Percentiles rank a stretch among this genome's conserved stretches.
Evolutionary conservation across 257 asterid species (phyloP).

Genomic region (Solanum chilense): DNA sequence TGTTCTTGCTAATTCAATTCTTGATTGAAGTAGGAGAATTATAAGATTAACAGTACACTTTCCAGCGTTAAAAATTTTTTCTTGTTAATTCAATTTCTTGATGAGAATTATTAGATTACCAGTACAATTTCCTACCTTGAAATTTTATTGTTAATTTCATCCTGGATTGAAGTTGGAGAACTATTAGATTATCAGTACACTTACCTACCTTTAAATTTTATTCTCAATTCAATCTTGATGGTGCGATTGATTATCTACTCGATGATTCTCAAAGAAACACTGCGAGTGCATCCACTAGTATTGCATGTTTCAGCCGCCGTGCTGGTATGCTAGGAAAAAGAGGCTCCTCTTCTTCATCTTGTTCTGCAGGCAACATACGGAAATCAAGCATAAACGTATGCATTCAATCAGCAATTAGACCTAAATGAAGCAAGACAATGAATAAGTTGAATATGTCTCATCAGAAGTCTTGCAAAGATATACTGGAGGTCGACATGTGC

Average conservation of each 20-base stretch:
- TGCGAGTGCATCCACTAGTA: constrained; percentile 25
- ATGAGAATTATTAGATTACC: background rate
- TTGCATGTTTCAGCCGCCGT: background rate
- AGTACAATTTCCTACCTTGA: background rate
- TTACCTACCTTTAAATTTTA: no score
- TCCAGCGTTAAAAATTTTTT: background rate
- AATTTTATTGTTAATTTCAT: no score
- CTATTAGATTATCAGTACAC: no score
- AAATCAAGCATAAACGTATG: constrained; percentile 38
- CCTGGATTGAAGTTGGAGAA: no score
- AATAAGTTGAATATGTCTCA: background rate
- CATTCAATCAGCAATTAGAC: constrained; percentile 18
- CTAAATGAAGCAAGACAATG: constrained; percentile 22
- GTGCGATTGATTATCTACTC: constrained; percentile 48
- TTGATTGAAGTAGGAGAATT: background rate
- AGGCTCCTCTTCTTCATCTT: constrained; percentile 19
- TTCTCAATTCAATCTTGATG: constrained; percentile 26
- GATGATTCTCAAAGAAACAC: constrained; percentile 24
- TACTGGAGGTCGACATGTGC: constrained; percentile 9
- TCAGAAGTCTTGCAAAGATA: constrained; percentile 5
- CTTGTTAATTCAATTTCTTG: background rate
- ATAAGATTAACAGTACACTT: background rate
- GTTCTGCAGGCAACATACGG: constrained; percentile 25
- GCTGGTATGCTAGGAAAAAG: constrained; percentile 20
- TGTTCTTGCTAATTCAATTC: background rate